Evolutionary conservation across 2,329 filamentous ascomycete genomes (phyloP), one percentile per base, ranked within the genome.

Genomic region (Cordyceps farinosa): DNA sequence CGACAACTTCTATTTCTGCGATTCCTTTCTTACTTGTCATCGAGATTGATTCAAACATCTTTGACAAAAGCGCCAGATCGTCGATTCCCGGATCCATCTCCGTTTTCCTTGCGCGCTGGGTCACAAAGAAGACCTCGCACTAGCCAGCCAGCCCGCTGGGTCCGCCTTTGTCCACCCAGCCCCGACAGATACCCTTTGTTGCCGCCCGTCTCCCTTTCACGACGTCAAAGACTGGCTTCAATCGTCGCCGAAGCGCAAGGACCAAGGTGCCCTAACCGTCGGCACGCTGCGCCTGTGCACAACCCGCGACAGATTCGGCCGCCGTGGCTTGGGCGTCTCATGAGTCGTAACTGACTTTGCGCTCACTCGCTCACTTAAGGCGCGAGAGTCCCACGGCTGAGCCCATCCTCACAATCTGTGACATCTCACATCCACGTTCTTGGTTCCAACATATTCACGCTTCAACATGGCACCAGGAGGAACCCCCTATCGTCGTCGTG

Each of bases 161-260:
- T 58, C 53, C 53, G 32, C 61, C 61, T 47, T 59, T 58, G 54
- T 58, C 36, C 38, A 36, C 53, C 40, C 30, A 55, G 48, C 51
- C 63, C 54, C 65, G 64, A 68, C 68, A 69, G 64, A 71, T 70
- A 67, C 67, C 60, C 68, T 71, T 71, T 70, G 68, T 71, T 70
- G 66, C 38, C 59, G 36, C 29, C 48, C 56, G 58, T 54, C 45
- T 53, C 63, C 51, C 63, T 54, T 47, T 45, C 48, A 60, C 36
- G 5, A 42, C 9, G 40, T 52, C 58, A 64, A 64, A 64, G 63
- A 44, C 45, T 38, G 22, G 11, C 11, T 38, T n/a, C 32, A 44
- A 36, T 3, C 56, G 45, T 36, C 34, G 60, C 56, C 42, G 50
- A 29, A 50, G 27, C n/a, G 56, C 65, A 65, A 67, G 44, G 52